These are phyloP conservation scores for Dactylellina leptospora DNA, from an alignment of 2,329 filamentous ascomycete species.

Conservation along the genomic window DNA sequence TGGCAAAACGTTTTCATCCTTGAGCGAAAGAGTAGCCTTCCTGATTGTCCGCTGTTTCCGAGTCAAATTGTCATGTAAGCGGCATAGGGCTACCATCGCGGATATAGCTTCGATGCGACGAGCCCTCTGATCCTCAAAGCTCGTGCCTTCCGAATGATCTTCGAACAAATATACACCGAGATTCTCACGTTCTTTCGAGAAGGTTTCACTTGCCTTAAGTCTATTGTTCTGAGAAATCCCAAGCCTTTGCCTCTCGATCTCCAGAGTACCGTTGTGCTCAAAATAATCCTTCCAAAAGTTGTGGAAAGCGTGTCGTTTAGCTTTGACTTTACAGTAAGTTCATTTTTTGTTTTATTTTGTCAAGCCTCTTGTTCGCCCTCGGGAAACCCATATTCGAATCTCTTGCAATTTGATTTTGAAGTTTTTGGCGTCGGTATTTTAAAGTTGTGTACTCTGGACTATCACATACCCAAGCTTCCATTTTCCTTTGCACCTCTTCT, in stretches of 20 bases:
- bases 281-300: neutral
- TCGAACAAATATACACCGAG: neutral
- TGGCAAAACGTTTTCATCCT: no score
- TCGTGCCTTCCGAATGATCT: neutral
- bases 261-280: constrained; percentile 5
- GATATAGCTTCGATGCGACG: neutral
- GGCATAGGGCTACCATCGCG: neutral
- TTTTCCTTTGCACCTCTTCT: neutral
- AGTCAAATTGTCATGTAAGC: neutral
- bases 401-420: neutral
- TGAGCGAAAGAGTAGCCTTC: no score
- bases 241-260: constrained; percentile 10
- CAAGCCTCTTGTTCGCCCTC: neutral
- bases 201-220: neutral
- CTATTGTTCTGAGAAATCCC: neutral
- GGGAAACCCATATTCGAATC: neutral
- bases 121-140: neutral
- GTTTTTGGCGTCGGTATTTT: neutral
- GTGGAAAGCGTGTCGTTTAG: neutral
- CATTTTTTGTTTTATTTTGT: constrained; percentile 3
- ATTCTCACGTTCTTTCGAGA: neutral
- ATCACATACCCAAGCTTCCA: neutral
- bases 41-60: neutral
- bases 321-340: neutral
- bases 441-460: neutral